Conservation (phyloP, 768 basidiomycete species). For the Rhodotorula graminis region DNA sequence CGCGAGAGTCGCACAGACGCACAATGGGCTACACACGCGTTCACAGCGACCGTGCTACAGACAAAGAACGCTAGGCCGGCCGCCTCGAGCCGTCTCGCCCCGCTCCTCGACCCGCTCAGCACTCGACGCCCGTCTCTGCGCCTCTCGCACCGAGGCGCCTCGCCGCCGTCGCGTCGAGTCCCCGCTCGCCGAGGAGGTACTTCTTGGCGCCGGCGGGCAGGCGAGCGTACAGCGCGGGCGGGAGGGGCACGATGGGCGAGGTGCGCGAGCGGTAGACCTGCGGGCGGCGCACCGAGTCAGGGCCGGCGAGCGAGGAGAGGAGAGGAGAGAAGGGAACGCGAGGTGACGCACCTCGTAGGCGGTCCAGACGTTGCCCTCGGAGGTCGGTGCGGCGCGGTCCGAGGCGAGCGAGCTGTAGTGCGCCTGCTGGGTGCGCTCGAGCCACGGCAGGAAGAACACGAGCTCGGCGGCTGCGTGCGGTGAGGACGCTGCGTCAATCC, state of each 20-base stretch:
- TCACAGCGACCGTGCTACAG: too few relatives aligned
- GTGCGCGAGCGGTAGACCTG: conserved; percentile 58
- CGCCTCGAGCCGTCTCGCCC: too few relatives aligned
- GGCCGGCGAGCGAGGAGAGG: not conserved
- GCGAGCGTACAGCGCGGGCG: conserved; percentile 55
- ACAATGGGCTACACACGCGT: too few relatives aligned
- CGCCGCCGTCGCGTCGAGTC: not conserved
- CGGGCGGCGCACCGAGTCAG: not conserved
- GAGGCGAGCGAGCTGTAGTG: not conserved
- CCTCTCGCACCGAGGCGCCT: not conserved
- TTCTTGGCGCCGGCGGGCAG: conserved; percentile 56
- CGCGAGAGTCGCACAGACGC: too few relatives aligned
- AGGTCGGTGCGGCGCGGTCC: not conserved
- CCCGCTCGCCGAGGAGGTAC: not conserved
- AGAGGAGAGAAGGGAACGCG: too few relatives aligned
- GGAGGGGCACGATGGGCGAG: conserved; percentile 61
- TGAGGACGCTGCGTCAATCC: not conserved
- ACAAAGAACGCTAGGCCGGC: too few relatives aligned
- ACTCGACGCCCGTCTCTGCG: not conserved
- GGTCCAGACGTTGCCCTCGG: not conserved
- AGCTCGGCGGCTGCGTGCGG: not conserved
- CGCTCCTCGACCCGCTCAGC: too few relatives aligned
- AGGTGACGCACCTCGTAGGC: not conserved
- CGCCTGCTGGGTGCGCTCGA: not conserved
- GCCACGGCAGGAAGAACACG: not conserved